phyloP scores from a whole-genome alignment of 345 rosid genomes.

The Excoecaria agallocha region DNA sequence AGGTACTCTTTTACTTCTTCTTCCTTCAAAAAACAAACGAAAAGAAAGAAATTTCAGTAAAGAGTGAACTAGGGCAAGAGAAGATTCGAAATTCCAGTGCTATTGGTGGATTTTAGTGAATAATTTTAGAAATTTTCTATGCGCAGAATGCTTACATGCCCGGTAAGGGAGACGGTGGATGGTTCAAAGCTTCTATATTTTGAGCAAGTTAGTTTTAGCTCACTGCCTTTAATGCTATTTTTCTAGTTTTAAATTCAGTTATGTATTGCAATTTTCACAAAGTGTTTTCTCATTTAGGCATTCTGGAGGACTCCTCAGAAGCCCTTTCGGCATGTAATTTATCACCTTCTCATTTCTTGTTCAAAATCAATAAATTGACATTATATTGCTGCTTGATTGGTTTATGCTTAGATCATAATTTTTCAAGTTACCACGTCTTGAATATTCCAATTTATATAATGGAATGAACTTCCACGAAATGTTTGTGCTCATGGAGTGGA shows the following conservation, averaged over 20 bases:
- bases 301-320: constrained; percentile 91
- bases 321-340: constrained; percentile 80
- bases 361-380: neutral
- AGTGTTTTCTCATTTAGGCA: too few species aligned
- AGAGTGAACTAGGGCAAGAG: neutral
- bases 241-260: constrained; percentile 6
- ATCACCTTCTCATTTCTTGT: neutral
- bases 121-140: neutral
- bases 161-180: constrained; percentile 90
- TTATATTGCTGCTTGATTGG: neutral
- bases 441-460: neutral
- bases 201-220: constrained; percentile 56
- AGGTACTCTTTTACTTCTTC: constrained; percentile 41
- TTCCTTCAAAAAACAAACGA: neutral
- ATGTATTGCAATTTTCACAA: too few species aligned
- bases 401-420: neutral
- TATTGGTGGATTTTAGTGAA: neutral
- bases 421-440: neutral
- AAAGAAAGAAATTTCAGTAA: too few species aligned
- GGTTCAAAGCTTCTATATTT: constrained; percentile 74
- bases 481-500: neutral
- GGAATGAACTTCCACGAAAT: neutral
- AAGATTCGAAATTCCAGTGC: neutral
- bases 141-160: too few species aligned
- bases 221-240: neutral